Conservation (phyloP, 2,329 filamentous ascomycete genomes). For the Microcera coccophila region DNA sequence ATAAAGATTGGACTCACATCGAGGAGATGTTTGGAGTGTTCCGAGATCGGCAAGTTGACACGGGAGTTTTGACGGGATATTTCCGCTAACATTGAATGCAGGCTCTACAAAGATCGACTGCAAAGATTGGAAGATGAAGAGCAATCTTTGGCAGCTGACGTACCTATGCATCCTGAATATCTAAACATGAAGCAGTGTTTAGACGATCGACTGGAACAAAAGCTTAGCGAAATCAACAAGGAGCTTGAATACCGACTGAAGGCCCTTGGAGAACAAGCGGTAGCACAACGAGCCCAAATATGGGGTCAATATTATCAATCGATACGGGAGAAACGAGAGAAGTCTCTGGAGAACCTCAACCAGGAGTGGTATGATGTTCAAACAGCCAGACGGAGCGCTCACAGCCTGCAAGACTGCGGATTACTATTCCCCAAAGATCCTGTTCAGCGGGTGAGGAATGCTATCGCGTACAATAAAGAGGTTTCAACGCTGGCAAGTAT, state of each 20-base stretch:
- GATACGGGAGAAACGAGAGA: conserved; percentile 77
- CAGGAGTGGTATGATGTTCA: conserved; percentile 92
- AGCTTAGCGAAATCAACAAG: conserved; percentile 69
- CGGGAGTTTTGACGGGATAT: not conserved
- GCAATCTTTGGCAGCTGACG: conserved; percentile 54
- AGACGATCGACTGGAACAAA: conserved; percentile 75
- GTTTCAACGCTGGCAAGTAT: conserved; percentile 87
- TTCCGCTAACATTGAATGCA: conserved; percentile 35
- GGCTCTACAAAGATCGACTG: conserved; percentile 84
- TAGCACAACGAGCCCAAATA: conserved; percentile 79
- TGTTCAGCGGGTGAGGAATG: conserved; percentile 75
- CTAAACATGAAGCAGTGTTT: conserved; percentile 86
- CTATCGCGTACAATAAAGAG: conserved; percentile 90
- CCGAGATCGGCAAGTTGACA: conserved; percentile 62
- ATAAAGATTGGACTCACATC: conserved; percentile 73
- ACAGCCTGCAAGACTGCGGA: conserved; percentile 75
- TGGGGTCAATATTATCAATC: conserved; percentile 89
- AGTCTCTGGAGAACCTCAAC: conserved; percentile 73
- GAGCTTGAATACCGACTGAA: conserved; percentile 70
- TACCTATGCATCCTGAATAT: conserved; percentile 83
- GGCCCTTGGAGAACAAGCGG: conserved; percentile 67
- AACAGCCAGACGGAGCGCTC: conserved; percentile 76
- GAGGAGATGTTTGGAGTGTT: conserved; percentile 87
- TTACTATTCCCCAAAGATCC: conserved; percentile 75
- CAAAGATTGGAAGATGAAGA: conserved; percentile 72